A percentile compares a stretch with the other conserved stretches of the same genome.
Evolutionary conservation across 1,284 basidiomycete species (phyloP).

Genomic region (Microstroma glucosiphilum): DNA sequence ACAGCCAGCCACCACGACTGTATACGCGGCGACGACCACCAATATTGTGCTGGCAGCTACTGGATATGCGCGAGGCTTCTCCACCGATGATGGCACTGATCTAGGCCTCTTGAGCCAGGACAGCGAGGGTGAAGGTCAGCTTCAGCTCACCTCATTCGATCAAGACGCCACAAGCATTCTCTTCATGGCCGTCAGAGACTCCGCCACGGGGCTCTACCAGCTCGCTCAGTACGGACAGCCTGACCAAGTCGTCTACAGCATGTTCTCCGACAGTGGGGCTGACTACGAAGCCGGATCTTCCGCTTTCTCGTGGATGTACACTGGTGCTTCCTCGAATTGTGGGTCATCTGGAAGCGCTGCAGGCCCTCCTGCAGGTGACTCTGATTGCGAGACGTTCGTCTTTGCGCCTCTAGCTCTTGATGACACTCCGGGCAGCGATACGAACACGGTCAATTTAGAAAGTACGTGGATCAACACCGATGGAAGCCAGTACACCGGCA

Average conservation of each 20-base stretch:
- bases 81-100: neutral
- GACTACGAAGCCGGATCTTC: neutral
- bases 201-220: conserved; percentile 6
- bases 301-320: conserved; percentile 4
- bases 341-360: neutral
- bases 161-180: too few species aligned
- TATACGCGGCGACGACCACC: conserved; percentile 6
- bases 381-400: neutral
- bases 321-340: neutral
- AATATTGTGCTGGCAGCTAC: conserved; percentile 5
- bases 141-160: neutral
- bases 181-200: conserved; percentile 8
- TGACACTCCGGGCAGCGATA: neutral
- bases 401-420: neutral
- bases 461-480: neutral
- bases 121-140: neutral
- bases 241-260: neutral
- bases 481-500: neutral
- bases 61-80: neutral
- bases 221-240: neutral
- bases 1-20: too few species aligned
- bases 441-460: neutral
- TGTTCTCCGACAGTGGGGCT: neutral
- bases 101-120: neutral
- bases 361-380: neutral